phyloP scores from a whole-genome alignment of 2,329 filamentous ascomycete species.

The Dryadomyces quercivorus region DNA sequence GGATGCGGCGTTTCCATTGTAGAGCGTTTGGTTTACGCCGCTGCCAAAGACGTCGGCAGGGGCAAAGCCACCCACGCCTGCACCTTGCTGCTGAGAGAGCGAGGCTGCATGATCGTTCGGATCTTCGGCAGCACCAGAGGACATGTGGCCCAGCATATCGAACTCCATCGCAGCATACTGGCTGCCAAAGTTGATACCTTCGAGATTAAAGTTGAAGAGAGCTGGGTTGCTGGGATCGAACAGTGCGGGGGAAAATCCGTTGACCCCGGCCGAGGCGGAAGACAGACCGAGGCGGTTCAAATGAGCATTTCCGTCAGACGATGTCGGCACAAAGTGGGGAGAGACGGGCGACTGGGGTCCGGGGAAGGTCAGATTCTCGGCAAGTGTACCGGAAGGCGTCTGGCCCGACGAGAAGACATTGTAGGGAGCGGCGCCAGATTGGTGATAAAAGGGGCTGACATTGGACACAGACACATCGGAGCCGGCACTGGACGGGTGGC shows the following conservation, averaged over 20 bases:
- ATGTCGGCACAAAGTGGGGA: constrained; percentile 51
- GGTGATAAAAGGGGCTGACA: constrained; percentile 31
- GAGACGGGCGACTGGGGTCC: constrained; percentile 62
- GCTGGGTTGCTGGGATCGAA: constrained; percentile 90
- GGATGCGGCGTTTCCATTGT: constrained; percentile 26
- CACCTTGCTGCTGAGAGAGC: constrained; percentile 24
- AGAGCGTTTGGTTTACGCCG: constrained; percentile 34
- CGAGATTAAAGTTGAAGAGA: constrained; percentile 90
- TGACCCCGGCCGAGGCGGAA: constrained; percentile 36
- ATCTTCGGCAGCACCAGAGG: constrained; percentile 74
- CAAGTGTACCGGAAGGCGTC: constrained; percentile 30
- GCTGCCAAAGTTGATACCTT: constrained; percentile 88
- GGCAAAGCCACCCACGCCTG: constrained; percentile 21
- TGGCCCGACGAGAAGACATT: constrained; percentile 38
- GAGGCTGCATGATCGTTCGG: constrained; percentile 49
- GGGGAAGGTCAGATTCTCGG: constrained; percentile 42
- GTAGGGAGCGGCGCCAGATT: constrained; percentile 31
- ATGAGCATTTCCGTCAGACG: constrained; percentile 24
- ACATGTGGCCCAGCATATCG: constrained; percentile 93
- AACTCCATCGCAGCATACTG: constrained; percentile 94
- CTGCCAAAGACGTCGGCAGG: constrained; percentile 38
- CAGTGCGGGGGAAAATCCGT: constrained; percentile 42
- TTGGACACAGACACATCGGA: constrained; percentile 31
- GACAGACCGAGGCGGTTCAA: constrained; percentile 35
- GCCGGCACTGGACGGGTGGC: constrained; percentile 32